Conservation (phyloP, 805 yeast species). For the Metschnikowia anglica region DNA sequence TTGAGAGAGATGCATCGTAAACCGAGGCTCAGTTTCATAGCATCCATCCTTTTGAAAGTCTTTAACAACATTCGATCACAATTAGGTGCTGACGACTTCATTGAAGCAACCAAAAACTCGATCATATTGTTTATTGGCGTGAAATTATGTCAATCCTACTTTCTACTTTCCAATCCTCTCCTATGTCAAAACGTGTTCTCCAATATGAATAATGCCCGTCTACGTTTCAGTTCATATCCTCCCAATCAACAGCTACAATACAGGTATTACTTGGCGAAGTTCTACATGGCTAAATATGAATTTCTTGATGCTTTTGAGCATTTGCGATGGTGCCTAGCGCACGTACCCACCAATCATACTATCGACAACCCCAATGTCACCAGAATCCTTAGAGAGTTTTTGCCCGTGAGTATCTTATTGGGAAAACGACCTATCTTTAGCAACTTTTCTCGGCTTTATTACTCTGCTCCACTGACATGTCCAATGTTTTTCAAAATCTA, state of each 20-base stretch:
- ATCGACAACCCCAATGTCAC: constrained; percentile 36
- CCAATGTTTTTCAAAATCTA: constrained; percentile 34
- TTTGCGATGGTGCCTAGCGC: constrained; percentile 52
- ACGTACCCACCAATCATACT: constrained; percentile 29
- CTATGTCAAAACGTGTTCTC: constrained; percentile 61
- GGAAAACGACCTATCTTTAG: constrained; percentile 50
- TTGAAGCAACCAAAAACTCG: constrained; percentile 41
- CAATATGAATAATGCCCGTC: constrained; percentile 53
- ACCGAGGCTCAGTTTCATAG: constrained; percentile 50
- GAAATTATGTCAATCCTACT: constrained; percentile 56
- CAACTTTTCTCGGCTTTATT: constrained; percentile 15
- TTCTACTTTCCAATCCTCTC: constrained; percentile 52
- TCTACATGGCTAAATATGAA: constrained; percentile 52
- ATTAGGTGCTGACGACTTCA: constrained; percentile 38
- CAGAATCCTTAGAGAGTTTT: constrained; percentile 45
- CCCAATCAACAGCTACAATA: constrained; percentile 50
- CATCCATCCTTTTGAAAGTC: constrained; percentile 53
- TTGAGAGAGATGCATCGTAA: constrained; percentile 39
- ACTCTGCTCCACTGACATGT: constrained; percentile 15
- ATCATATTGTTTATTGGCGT: constrained; percentile 55
- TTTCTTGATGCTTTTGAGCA: constrained; percentile 49
- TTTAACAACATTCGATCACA: constrained; percentile 61
- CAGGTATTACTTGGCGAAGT: constrained; percentile 54
- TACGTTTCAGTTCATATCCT: constrained; percentile 42
- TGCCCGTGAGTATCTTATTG: constrained; percentile 53